Base-by-base conservation (phyloP, 208 protist genomes). In the Naegleria lovaniensis region DNA sequence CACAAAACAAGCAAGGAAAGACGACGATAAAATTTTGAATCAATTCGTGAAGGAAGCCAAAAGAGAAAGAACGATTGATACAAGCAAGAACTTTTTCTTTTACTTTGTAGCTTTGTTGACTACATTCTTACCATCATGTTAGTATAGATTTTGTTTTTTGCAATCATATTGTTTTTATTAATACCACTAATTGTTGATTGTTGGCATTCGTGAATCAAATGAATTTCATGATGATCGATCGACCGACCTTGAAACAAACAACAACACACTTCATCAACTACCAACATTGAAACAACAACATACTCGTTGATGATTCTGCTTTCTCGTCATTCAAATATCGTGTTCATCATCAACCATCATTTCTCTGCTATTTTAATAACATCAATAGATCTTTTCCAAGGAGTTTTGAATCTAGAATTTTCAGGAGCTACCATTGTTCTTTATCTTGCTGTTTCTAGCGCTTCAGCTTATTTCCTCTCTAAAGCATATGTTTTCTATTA, bases 341-440 rank as follows among this genome's bases (percentile, higher is more conserved):
- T n/a, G n/a, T n/a, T 33, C 29, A 79, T 79, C n/a, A 79, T 79
- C 67, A 79, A n/a, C 67, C 19, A 33, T 79, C 29, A 79, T 79
- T 58, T 5, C 5, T 58, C 15, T 58, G 5, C 5, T 58, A 19
- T 19, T 58, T 58, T 2, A 67, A 29, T 15, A 67, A 4, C 55
- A 67, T 29, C 22, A 67, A 19, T 85, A 85, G 83, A 85, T 58
- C n/a, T 88, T n/a, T 88, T 40, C 43, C 85, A 88, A 88, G 41
- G 85, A 39, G 85, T 88, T 58, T 40, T 40, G 41, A 38, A 39
- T 40, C 58, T 88, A 19, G 85, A 88, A 58, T 88, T 88, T 13
- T 39, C 41, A 38, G 85, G 41, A 88, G 25, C 5, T 36, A 58
- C 85, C 9, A 88, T 52, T 38, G 11, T 58, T 39, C n/a, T 88